These are phyloP conservation scores for Papiliotrema laurentii DNA, from an alignment of 1,284 basidiomycete species.

Conservation along the genomic window DNA sequence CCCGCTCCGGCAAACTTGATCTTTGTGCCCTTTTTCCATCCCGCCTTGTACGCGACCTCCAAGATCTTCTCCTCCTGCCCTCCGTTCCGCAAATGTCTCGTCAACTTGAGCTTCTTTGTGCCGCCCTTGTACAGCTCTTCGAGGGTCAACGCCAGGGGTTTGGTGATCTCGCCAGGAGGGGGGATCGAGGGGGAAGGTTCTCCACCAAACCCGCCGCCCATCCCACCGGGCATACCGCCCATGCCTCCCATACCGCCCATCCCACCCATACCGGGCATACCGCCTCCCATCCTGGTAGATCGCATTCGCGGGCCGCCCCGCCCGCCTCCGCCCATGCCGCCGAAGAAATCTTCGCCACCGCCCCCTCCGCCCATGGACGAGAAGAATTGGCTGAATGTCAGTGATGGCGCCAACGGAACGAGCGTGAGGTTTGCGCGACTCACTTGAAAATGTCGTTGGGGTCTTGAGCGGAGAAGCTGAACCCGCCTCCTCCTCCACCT, in stretches of 20 bases:
- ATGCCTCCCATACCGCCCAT: conserved; percentile 27
- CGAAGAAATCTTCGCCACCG: conserved; percentile 34
- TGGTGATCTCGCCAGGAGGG: conserved; percentile 62
- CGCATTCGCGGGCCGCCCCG: conserved; percentile 22
- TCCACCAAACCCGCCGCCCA: conserved; percentile 53
- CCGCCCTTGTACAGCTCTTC: conserved; percentile 87
- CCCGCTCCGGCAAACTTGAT: conserved; percentile 81
- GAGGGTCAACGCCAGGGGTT: conserved; percentile 79
- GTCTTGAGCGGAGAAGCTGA: conserved; percentile 70
- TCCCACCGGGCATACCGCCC: conserved; percentile 49
- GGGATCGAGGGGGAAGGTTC: conserved; percentile 43
- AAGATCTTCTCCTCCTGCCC: conserved; percentile 83
- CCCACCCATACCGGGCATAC: conserved; percentile 23
- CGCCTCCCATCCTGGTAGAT: conserved; percentile 26
- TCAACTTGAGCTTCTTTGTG: conserved; percentile 85
- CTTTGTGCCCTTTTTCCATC: conserved; percentile 71
- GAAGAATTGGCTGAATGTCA: conserved; percentile 64
- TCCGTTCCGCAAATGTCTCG: conserved; percentile 67
- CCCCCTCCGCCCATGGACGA: conserved; percentile 41
- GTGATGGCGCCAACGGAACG: conserved; percentile 8
- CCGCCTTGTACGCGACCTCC: conserved; percentile 77
- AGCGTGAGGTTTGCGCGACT: conserved; percentile 44
- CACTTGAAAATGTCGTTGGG: conserved; percentile 89
- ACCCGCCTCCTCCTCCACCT: conserved; percentile 51
- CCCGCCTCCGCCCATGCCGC: conserved; percentile 22